Conservation (phyloP, 140 eudicot species). For the Oenanthe javanica region DNA sequence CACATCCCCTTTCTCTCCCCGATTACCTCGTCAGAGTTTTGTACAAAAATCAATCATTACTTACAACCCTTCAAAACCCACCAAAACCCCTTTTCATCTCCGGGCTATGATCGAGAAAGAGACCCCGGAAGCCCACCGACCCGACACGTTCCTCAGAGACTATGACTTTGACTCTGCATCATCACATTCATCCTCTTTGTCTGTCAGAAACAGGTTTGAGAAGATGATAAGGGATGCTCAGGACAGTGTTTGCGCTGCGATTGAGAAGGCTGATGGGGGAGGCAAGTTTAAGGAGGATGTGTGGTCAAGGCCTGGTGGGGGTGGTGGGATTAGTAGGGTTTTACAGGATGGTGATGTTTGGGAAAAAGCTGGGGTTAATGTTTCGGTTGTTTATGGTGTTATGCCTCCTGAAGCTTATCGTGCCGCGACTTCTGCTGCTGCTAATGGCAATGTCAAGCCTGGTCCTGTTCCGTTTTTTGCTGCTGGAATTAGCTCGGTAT, state of each 20-base stretch:
- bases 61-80: not conserved
- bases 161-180: constrained; percentile 35
- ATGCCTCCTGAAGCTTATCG: constrained; percentile 99
- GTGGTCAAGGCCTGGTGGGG: constrained; percentile 97
- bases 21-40: not conserved
- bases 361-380: constrained; percentile 98
- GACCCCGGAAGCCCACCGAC: constrained; percentile 47
- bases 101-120: constrained; percentile 80
- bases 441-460: constrained; percentile 47
- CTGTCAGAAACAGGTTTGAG: constrained; percentile 67
- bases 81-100: not conserved
- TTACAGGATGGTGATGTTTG: constrained; percentile 85
- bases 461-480: constrained; percentile 95
- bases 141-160: constrained; percentile 70
- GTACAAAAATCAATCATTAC: not conserved
- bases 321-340: constrained; percentile 96
- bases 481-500: constrained; percentile 95
- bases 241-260: constrained; percentile 73
- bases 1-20: not conserved
- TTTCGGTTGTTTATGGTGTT: constrained; percentile 86
- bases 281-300: constrained; percentile 87
- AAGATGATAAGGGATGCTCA: constrained; percentile 88
- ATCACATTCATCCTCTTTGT: not conserved
- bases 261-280: constrained; percentile 74
- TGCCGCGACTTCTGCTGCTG: constrained; percentile 55